A percentile compares a stretch with the other conserved stretches of the same genome.
Conservation (phyloP, 768 basidiomycete genomes). For the Mycena amicta region DNA sequence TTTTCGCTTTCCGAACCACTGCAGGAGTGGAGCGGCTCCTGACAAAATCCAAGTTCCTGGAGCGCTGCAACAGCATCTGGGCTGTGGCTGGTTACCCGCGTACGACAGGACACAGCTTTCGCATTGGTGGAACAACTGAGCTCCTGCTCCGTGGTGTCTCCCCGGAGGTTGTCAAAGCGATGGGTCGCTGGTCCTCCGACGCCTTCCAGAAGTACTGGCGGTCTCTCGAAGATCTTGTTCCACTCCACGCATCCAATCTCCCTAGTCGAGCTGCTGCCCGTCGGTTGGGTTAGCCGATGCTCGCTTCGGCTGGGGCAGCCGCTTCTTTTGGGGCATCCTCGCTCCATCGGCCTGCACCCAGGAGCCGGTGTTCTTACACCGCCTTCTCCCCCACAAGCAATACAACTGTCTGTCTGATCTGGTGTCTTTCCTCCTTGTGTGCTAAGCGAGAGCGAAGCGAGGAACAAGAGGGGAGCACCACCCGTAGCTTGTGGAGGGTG, state of each 20-base stretch:
- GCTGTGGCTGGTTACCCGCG: constrained; percentile 2
- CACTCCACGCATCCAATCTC: constrained; percentile 24
- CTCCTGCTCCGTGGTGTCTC: constrained; percentile 39
- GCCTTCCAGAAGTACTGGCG: constrained; percentile 30
- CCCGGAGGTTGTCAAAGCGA: no score
- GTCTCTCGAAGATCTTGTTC: constrained; percentile 6
- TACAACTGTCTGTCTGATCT: no score
- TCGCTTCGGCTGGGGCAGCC: not conserved
- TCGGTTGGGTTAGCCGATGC: not conserved
- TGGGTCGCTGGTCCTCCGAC: constrained; percentile 21
- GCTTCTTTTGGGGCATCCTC: no score
- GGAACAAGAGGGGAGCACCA: no score
- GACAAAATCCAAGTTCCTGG: constrained; percentile 6
- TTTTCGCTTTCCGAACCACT: constrained; percentile 18
- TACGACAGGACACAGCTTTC: constrained; percentile 13
- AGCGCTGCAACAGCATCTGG: constrained; percentile 24
- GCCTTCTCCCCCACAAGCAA: no score
- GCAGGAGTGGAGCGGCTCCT: constrained; percentile 24
- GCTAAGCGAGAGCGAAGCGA: no score
- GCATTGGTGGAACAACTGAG: constrained; percentile 16
- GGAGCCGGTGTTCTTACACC: no score
- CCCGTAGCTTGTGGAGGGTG: no score
- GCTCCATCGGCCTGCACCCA: no score
- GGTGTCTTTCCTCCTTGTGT: no score
- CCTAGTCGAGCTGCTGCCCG: not conserved